Conservation (phyloP, 2,329 filamentous ascomycete species). For the Dichotomopilus funicola region DNA sequence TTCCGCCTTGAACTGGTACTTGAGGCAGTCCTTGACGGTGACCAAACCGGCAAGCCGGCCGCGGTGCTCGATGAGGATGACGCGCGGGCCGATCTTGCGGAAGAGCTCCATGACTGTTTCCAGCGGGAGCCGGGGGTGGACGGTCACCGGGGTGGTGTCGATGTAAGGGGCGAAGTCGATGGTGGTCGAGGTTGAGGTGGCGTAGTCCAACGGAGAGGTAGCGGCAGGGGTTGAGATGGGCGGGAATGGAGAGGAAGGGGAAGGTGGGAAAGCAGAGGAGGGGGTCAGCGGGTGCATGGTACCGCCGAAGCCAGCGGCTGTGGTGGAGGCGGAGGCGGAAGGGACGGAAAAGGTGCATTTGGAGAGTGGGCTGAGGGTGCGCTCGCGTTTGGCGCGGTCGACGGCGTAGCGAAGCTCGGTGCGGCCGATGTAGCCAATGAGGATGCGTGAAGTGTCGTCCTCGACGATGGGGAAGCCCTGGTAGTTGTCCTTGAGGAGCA, state of each 20-base stretch:
- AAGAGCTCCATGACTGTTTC: slow-evolving; percentile 99
- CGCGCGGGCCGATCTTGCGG: slow-evolving; percentile 91
- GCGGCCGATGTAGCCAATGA: slow-evolving; percentile 87
- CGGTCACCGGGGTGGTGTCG: slow-evolving; percentile 81
- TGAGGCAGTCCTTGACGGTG: slow-evolving; percentile 93
- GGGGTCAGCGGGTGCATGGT: no score
- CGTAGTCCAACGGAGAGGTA: slow-evolving; percentile 35
- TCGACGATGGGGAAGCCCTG: slow-evolving; percentile 93
- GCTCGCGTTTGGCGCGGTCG: slow-evolving; percentile 66
- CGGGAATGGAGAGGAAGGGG: slow-evolving; percentile 32
- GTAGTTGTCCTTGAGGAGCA: slow-evolving; percentile 72
- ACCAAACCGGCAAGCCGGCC: slow-evolving; percentile 79
- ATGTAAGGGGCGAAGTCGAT: slow-evolving; percentile 84
- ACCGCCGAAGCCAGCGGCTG: slow-evolving; percentile 4
- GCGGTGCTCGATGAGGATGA: slow-evolving; percentile 87
- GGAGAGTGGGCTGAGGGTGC: slow-evolving; percentile 58
- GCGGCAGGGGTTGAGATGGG: slow-evolving; percentile 34
- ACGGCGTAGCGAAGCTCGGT: slow-evolving; percentile 90
- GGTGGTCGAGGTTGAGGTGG: slow-evolving; percentile 23
- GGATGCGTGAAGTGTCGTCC: slow-evolving; percentile 58
- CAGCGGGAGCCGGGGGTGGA: slow-evolving; percentile 82
- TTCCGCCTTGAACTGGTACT: slow-evolving; percentile 95
- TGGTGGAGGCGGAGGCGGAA: slow-evolving; percentile 8
- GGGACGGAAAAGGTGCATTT: slow-evolving; percentile 65
- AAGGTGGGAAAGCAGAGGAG: slow-evolving; percentile 22